Base-by-base conservation (phyloP, 352 stramenopile genomes). In the Globisporangium megalacanthum region DNA sequence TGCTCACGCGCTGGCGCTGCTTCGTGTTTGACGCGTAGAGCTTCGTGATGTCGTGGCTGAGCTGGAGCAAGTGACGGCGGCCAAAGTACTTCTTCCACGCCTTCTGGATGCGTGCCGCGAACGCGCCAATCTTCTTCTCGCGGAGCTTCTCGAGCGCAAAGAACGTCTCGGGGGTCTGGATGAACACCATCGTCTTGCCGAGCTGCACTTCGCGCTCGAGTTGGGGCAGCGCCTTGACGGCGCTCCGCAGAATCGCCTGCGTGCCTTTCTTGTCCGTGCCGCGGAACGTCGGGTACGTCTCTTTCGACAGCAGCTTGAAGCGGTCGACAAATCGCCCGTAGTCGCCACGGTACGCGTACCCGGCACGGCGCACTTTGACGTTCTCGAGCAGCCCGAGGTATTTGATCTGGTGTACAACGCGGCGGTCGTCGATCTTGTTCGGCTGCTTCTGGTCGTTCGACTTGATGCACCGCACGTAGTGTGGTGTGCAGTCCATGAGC, bases 381-480 rank as follows among this genome's bases (percentile, higher is more conserved):
- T 95, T 95, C 52, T 95, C 86, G 36, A 95, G 70, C 52, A 95
- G 61, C 35, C 86, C 86, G 35, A 95, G 62, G 49, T 95, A 95
- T 58, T 95, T 88, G 62, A 94, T 94, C 62, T 95, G 86, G 56
- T 95, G 86, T 19, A 92, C 52, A 10, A 95, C 86, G 17, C 89
- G 85, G 8, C 87, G 75, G 37, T 92, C 85, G 52, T 97, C 84
- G 58, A 95, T 86, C 47, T 84, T 78, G 62, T 92, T 88, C 6
- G 86, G 53, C 41, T 88, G 75, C 49, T 96, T 96, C 45, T 94
- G 75, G 60, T 96, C 89, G 58, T 97, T 97, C 4, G 84, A 92
- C 64, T 97, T 96, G 57, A 97, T 95, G 56, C 86, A 96, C n/a
- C 88, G 85, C 49, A 96, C 86, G 49, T 97, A 96, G 54, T 95